Conservation (phyloP, 805 yeast genomes). For the Wickerhamomyces hampshirensis region DNA sequence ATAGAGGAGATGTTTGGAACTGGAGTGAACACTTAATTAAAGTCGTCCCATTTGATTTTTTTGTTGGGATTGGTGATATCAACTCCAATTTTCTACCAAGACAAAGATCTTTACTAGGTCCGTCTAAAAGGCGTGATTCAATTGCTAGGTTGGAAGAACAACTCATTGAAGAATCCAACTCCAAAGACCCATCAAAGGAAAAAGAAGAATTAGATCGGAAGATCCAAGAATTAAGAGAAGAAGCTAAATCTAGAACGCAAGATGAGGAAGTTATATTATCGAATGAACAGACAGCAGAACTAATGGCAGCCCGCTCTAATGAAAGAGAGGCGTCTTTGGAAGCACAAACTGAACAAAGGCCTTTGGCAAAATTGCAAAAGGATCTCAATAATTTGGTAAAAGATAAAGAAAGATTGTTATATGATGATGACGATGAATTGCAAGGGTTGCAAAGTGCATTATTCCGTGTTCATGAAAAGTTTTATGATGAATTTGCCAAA, state of each 20-base stretch:
- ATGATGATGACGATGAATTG: constrained; percentile 81
- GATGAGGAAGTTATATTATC: constrained; percentile 30
- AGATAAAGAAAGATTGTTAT: constrained; percentile 40
- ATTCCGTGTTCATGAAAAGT: constrained; percentile 57
- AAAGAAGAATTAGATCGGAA: constrained; percentile 25
- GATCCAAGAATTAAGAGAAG: constrained; percentile 27
- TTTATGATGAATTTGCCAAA: constrained; percentile 45
- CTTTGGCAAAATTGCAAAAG: constrained; percentile 77
- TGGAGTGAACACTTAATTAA: constrained; percentile 91
- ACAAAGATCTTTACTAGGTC: constrained; percentile 55
- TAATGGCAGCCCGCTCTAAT: constrained; percentile 32
- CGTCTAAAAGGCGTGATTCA: constrained; percentile 55
- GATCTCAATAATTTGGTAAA: constrained; percentile 44
- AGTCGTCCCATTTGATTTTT: constrained; percentile 93
- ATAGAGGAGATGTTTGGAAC: constrained; percentile 98
- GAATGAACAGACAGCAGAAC: constrained; percentile 29
- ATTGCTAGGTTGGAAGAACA: constrained; percentile 52
- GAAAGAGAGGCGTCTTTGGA: constrained; percentile 69
- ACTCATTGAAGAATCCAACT: constrained; percentile 19
- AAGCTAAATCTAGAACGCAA: constrained; percentile 25
- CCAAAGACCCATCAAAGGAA: constrained; percentile 27
- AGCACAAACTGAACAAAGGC: constrained; percentile 77
- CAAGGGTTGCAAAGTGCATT: constrained; percentile 57
- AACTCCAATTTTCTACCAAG: constrained; percentile 89
- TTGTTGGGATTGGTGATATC: constrained; percentile 96